Conservation (phyloP, 116 monocot genomes). For the Posidonia oceanica region DNA sequence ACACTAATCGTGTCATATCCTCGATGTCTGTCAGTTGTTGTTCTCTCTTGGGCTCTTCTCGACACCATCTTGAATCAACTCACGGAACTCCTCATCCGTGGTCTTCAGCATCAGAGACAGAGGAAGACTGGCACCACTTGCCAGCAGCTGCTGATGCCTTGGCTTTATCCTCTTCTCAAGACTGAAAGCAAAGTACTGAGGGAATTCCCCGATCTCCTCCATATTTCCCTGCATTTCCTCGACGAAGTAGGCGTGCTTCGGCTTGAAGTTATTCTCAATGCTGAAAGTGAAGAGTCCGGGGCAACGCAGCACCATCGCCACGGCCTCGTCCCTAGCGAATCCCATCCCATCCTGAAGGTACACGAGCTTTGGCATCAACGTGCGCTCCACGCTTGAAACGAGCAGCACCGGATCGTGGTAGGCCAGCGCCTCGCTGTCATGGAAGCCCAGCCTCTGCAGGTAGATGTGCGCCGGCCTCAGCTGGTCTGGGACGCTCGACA, state of each 20-base stretch:
- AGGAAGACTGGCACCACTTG: conserved; percentile 24
- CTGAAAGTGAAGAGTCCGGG: conserved; percentile 80
- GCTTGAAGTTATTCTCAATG: conserved; percentile 68
- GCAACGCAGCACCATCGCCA: conserved; percentile 49
- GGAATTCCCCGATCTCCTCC: conserved; percentile 66
- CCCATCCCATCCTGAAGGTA: conserved; percentile 28
- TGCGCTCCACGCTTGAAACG: conserved; percentile 68
- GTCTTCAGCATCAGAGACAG: conserved; percentile 56
- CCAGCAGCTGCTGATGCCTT: conserved; percentile 32
- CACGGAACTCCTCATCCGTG: conserved; percentile 50
- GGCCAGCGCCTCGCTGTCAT: conserved; percentile 29
- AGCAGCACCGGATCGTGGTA: conserved; percentile 50
- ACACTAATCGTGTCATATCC: too few species aligned
- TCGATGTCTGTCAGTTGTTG: too few species aligned
- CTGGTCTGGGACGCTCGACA: conserved; percentile 57
- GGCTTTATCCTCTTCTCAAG: conserved; percentile 76
- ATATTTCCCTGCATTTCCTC: conserved; percentile 31
- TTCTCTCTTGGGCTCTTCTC: too few species aligned
- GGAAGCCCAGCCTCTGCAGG: conserved; percentile 54
- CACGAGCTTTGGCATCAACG: conserved; percentile 50
- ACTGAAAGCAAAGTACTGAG: conserved; percentile 70
- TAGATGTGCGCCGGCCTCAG: conserved; percentile 50
- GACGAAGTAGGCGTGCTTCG: conserved; percentile 52
- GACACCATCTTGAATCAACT: background rate
- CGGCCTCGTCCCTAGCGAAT: conserved; percentile 30